phyloP scores from a whole-genome alignment of 1,139 yeast genomes.

The Arxiozyma heterogenica region DNA sequence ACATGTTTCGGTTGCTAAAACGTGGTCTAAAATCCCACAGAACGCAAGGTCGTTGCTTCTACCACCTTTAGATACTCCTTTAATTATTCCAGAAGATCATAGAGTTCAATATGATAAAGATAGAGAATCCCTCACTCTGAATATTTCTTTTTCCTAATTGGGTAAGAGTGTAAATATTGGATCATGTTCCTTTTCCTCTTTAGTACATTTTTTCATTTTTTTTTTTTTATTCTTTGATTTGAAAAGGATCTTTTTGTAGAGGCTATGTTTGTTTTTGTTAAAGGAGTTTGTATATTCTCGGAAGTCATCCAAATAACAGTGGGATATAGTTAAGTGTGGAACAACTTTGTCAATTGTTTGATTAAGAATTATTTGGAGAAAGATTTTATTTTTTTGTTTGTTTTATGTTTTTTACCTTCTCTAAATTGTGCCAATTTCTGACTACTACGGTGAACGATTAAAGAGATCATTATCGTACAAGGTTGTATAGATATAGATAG shows the following conservation, averaged over 20 bases:
- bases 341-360: neutral
- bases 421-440: neutral
- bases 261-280: neutral
- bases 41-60: neutral
- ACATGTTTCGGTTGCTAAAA: slow-evolving; percentile 4
- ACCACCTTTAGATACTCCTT: neutral
- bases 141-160: neutral
- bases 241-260: neutral
- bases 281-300: neutral
- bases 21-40: neutral
- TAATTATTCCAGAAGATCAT: neutral
- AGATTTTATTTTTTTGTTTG: neutral
- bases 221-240: neutral
- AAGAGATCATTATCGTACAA: neutral
- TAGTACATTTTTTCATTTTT: neutral
- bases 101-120: slow-evolving; percentile 1
- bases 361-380: too few relatives aligned
- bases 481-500: neutral
- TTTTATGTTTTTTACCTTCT: neutral
- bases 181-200: neutral
- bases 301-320: neutral
- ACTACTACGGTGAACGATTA: neutral
- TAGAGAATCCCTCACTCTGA: neutral
- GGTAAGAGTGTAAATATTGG: slow-evolving; percentile 1
- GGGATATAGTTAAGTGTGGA: neutral